Conservation (phyloP, 2,329 filamentous ascomycete genomes). For the Botrytis pseudocinerea region DNA sequence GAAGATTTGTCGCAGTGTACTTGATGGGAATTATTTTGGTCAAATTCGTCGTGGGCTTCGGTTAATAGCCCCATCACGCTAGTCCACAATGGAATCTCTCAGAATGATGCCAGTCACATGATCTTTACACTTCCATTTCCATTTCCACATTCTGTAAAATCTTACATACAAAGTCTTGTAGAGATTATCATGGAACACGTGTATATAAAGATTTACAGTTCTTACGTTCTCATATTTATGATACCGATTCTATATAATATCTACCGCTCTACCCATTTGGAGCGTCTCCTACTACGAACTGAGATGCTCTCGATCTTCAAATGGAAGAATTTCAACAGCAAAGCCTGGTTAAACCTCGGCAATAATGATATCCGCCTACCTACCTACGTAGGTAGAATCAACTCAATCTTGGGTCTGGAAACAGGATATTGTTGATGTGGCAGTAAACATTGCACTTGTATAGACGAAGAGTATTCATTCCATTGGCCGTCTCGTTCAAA, state of each 20-base stretch:
- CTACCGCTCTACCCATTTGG: not conserved
- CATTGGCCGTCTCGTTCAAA: not conserved
- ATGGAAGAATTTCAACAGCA: not conserved
- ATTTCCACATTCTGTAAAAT: not conserved
- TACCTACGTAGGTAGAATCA: not conserved
- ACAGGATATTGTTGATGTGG: not conserved
- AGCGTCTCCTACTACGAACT: not conserved
- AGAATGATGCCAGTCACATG: not conserved
- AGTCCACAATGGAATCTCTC: conserved; percentile 5
- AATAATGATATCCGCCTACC: not conserved
- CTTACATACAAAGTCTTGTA: not conserved
- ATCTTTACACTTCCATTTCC: not conserved
- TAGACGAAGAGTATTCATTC: not conserved
- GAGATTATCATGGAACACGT: not conserved
- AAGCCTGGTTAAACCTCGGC: conserved; percentile 6
- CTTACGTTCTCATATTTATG: not conserved
- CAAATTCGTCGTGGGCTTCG: conserved; percentile 24
- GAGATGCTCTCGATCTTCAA: not conserved
- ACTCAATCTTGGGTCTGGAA: not conserved
- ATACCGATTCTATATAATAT: not conserved
- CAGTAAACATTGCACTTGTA: not conserved
- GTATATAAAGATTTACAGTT: not conserved
- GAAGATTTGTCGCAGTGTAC: conserved; percentile 26
- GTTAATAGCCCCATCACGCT: conserved; percentile 23
- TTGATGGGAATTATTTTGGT: conserved; percentile 29